Evolutionary conservation across 257 asterid genomes (phyloP), one percentile per base, ranked within the genome.

Genomic region (Nicotiana sylvestris): DNA sequence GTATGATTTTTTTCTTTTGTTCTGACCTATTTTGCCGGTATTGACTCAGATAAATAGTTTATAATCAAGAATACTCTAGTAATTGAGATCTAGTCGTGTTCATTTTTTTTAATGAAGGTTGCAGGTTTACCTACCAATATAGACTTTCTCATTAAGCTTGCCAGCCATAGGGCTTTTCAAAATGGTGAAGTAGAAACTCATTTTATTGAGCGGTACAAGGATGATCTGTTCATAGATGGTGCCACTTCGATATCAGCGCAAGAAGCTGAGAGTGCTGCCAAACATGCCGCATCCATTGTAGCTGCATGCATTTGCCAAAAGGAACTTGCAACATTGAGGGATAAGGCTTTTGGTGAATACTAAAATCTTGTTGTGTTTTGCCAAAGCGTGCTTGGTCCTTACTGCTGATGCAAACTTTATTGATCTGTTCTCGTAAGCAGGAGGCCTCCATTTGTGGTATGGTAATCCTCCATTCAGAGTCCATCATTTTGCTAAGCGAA

Each of bases 101-200:
- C 27, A 60, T 21, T 57, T 9, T 65, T 39, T n/a, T 21, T 46
- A 80, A 76, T 82, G 55, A 87, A 96, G 99, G 98, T 96, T 87
- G 99, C 97, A 77, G 99, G 99, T 89, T 87, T 96, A 87, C 99
- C 99, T 55, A 96, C 98, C 86, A 96, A 96, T 88, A 92, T 96
- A 53, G 98, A 92, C 91, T 94, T 96, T 89, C 91, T 96, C 83
- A 79, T 79, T 66, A 93, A 94, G 85, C 97, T 96, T 83, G 96
- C 94, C 51, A 88, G 88, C 81, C 98, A 96, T 78, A 84, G 70
- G 83, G 97, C 98, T 83, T 96, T 96, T 83, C 88, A 83, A 77
- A 87, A 87, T 76, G 98, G 99, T 76, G 97, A 94, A 83, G 98
- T 96, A 25, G 98, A 94, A 85, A 96, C 99, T 66, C 95, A 96